Percentiles rank a stretch among this genome's conserved stretches.
phyloP scores from a whole-genome alignment of 257 asterid genomes.

The Cinchona pubescens region DNA sequence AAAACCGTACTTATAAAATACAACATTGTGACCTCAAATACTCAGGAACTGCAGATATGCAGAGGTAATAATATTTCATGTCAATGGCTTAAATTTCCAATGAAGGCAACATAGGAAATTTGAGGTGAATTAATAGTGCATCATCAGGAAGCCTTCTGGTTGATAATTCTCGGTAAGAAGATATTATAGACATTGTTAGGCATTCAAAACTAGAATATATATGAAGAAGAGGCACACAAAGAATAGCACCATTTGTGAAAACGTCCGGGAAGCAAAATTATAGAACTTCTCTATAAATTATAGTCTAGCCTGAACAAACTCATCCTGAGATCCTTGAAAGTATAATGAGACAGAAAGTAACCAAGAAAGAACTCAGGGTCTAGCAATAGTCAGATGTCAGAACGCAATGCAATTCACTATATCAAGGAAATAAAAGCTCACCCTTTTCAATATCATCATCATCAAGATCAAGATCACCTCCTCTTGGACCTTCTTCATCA shows the following conservation, averaged over 20 bases:
- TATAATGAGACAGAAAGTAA: neutral
- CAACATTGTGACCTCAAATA: neutral
- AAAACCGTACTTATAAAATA: neutral
- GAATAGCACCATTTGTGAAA: neutral
- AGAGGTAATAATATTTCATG: neutral
- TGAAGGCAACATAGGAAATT: neutral
- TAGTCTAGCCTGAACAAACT: neutral
- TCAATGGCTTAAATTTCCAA: neutral
- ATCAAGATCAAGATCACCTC: slow-evolving; percentile 94
- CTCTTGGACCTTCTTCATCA: slow-evolving; percentile 97
- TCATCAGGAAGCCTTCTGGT: neutral
- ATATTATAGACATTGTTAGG: neutral
- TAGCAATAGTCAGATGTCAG: neutral
- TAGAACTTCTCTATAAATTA: neutral
- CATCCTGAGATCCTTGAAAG: neutral
- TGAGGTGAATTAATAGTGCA: neutral
- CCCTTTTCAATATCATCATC: slow-evolving; percentile 96
- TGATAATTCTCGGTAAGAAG: neutral
- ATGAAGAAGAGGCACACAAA: neutral
- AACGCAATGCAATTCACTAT: neutral
- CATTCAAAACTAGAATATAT: neutral
- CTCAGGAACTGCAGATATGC: neutral
- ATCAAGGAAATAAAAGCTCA: slow-evolving; percentile 24
- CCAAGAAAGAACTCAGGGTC: neutral
- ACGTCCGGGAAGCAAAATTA: neutral